A percentile compares a stretch with the other conserved stretches of the same genome.
phyloP scores from a whole-genome alignment of 768 basidiomycete genomes.

The Lactarius tabidus region DNA sequence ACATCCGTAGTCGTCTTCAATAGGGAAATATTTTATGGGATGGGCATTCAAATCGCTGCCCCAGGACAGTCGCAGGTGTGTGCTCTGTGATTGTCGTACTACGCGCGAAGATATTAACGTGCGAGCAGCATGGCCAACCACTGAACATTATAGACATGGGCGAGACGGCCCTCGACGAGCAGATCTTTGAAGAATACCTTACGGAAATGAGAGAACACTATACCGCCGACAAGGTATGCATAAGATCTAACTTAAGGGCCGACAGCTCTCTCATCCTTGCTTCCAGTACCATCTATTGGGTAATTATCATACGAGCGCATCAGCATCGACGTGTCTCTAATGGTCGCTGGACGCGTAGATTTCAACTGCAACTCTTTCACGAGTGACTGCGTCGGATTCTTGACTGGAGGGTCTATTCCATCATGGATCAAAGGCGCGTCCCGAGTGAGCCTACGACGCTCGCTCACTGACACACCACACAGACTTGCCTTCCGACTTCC shows the following conservation, averaged over 20 bases:
- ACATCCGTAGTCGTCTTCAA: constrained; percentile 87
- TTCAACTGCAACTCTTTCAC: constrained; percentile 97
- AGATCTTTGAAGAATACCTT: constrained; percentile 84
- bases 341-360: constrained; percentile 41
- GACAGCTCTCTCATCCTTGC: not conserved
- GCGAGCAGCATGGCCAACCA: constrained; percentile 65
- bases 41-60: constrained; percentile 64
- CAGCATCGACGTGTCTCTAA: not conserved
- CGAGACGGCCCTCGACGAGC: constrained; percentile 74
- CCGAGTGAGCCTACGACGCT: too few relatives aligned
- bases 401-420: constrained; percentile 82
- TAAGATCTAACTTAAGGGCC: not conserved
- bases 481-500: constrained; percentile 81
- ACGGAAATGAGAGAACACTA: constrained; percentile 71
- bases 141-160: constrained; percentile 70
- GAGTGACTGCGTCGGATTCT: constrained; percentile 79
- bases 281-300: constrained; percentile 81
- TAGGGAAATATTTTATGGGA: constrained; percentile 87
- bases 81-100: constrained; percentile 14
- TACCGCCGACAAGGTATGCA: constrained; percentile 79
- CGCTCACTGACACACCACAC: not conserved
- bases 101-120: constrained; percentile 1
- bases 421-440: constrained; percentile 70
- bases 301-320: constrained; percentile 30
- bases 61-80: constrained; percentile 85